Percentiles rank a stretch among this genome's conserved stretches.
These are phyloP conservation scores for Pythium brachiatum DNA, from an alignment of 352 stramenopile species.

Conservation along the genomic window DNA sequence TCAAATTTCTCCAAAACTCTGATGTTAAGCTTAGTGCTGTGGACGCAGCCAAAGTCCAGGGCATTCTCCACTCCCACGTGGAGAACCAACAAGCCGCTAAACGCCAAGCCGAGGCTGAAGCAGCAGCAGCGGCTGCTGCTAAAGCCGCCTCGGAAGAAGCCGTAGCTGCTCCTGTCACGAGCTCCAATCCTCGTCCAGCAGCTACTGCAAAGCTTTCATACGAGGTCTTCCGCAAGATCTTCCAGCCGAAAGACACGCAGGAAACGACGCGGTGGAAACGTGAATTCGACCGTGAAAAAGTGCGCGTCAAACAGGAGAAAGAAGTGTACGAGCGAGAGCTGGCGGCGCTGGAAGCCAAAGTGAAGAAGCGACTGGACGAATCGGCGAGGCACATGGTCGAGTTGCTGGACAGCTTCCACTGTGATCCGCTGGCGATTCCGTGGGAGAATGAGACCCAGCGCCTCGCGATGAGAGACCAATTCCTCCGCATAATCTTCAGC, in stretches of 20 bases:
- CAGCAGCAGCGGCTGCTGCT: not conserved
- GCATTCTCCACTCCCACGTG: slow-evolving; percentile 56
- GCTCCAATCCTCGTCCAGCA: not conserved
- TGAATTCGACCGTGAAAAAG: slow-evolving; percentile 70
- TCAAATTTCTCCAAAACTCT: slow-evolving; percentile 70
- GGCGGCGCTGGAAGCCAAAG: slow-evolving; percentile 65
- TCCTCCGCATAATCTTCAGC: slow-evolving; percentile 64
- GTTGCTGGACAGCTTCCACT: slow-evolving; percentile 51
- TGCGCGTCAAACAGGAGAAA: slow-evolving; percentile 52
- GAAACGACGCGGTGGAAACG: slow-evolving; percentile 55
- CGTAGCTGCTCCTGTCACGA: not conserved
- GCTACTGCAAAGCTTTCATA: slow-evolving; percentile 43
- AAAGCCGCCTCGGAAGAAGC: not conserved
- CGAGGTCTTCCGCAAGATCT: slow-evolving; percentile 59
- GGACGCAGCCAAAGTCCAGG: slow-evolving; percentile 56
- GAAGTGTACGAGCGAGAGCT: slow-evolving; percentile 70
- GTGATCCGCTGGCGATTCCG: slow-evolving; percentile 44
- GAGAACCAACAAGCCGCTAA: slow-evolving; percentile 13
- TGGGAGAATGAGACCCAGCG: slow-evolving; percentile 54
- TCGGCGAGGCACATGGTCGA: slow-evolving; percentile 76
- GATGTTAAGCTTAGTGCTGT: slow-evolving; percentile 57
- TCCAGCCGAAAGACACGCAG: slow-evolving; percentile 48
- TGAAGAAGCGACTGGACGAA: slow-evolving; percentile 64
- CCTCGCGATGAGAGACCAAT: slow-evolving; percentile 42
- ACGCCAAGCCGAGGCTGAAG: slow-evolving; percentile 15